Evolutionary conservation across 2,329 filamentous ascomycete species (phyloP), one percentile per base, ranked within the genome.

Genomic region (Phyllosticta ampelicida): DNA sequence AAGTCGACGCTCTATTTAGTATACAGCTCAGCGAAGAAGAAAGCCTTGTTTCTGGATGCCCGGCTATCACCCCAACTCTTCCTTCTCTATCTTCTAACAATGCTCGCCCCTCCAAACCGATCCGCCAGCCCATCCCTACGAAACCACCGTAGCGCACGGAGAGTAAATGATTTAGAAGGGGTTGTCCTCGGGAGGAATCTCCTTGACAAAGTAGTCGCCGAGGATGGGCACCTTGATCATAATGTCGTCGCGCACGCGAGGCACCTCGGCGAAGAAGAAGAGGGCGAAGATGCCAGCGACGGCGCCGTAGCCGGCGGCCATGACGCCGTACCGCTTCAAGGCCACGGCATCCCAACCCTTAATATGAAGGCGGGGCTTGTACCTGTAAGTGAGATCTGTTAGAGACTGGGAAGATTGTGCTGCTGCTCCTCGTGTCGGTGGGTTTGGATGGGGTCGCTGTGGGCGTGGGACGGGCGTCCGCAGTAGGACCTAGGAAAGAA

Each of bases 241-340:
- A 63, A 86, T 82, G 68, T 86, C 83, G 65, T 79, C 76, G 67
- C 81, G 76, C 51, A 86, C 80, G 66, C 77, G 78, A 60, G 83
- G 83, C 23, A 86, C 77, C 65, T 84, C 82, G 65, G 80, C 79
- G 73, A 85, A 81, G 77, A 86, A 83, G 75, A 82, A 85, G 64
- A 86, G 68, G 44, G 79, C 80, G 71, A 82, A 81, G 68, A 81
- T 73, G 62, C 80, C 82, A 49, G 79, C 76, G 52, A 77, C 75
- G 62, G 77, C 79, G 63, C 80, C 83, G 71, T 85, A 84, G 52
- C 75, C 75, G 56, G 72, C 77, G 51, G 76, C 78, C 54, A 82
- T 75, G 56, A 60, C 60, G 61, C 70, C 70, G 71, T 75, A 80
- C 79, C 69, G 73, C 69, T 73, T 73, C 56, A 71, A 63, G 53